phyloP scores from a whole-genome alignment of 768 basidiomycete genomes.

The Russula abietina region DNA sequence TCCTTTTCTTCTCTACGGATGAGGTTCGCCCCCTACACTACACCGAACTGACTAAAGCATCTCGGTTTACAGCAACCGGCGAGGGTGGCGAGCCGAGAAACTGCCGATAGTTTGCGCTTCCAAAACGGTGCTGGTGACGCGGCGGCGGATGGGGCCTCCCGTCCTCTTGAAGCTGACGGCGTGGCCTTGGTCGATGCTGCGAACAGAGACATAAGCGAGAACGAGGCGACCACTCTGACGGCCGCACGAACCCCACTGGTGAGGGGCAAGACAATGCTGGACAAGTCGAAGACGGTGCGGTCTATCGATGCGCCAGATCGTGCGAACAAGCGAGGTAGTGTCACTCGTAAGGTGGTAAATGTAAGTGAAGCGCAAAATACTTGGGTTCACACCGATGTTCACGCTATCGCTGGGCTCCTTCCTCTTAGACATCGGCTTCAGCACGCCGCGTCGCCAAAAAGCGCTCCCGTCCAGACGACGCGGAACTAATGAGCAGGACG shows the following conservation, averaged over 20 bases:
- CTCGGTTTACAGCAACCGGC: neutral
- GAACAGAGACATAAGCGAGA: neutral
- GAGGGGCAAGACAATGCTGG: constrained; percentile 11
- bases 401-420: too few relatives aligned
- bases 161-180: neutral
- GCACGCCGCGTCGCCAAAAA: too few relatives aligned
- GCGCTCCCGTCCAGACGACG: too few relatives aligned
- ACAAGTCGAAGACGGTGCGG: neutral
- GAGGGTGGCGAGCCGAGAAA: too few relatives aligned
- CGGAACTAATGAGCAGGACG: too few relatives aligned
- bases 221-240: constrained; percentile 6
- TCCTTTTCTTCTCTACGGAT: too few relatives aligned
- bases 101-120: neutral
- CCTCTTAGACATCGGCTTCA: too few relatives aligned
- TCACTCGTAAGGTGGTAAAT: constrained; percentile 1
- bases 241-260: constrained; percentile 9
- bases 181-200: neutral
- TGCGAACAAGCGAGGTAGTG: neutral
- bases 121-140: neutral
- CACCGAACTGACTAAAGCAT: too few relatives aligned
- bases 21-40: too few relatives aligned
- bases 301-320: neutral
- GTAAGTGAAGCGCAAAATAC: neutral
- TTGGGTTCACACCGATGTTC: neutral
- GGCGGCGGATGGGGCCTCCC: neutral